Evolutionary conservation across 306 rosid genomes (phyloP), one percentile per base, ranked within the genome.

Genomic region (Lathyrus aphaca): DNA sequence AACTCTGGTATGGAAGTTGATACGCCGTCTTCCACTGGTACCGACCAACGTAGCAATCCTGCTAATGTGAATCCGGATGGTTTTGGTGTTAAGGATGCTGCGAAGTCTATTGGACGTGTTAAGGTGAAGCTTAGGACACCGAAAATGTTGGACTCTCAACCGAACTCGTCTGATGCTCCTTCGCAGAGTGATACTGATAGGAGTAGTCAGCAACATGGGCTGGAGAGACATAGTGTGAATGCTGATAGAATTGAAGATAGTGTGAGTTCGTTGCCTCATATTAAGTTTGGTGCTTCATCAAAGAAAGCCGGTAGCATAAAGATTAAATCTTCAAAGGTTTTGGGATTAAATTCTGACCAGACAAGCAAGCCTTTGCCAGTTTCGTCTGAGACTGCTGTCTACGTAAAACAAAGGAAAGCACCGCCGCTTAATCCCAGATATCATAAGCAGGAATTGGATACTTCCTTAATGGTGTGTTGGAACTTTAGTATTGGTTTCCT

Each of bases 51-150:
- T 51, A 48, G 49, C 72, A 87, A 87, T 82, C 45, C 79, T 80
- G 89, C 89, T 21, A 89, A 64, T 82, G 69, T 86, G 49, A 87
- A 86, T 73, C 87, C 82, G 0, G 91, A 92, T 25, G 90, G 88
- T 45, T 86, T 88, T 35, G 39, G 86, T 29, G 81, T 74, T 21
- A 92, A 84, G 76, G 79, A 80, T 1, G 66, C 44, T 5, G 85
- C 71, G 48, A 89, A 88, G 57, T 80, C 89, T 0, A 81, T 87
- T 62, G 99, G 97, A 10, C 87, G 88, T 58, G 95, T 94, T 54
- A 94, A 91, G 78, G 99, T 94, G 50, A 94, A 91, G 88, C 92
- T 94, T 39, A 86, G 32, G 81, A 86, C 90, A 8, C 71, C 92
- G 2, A 90, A 84, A 71, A 42, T 68, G 40, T 60, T 85, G 79